These are phyloP conservation scores for Neonectria ditissima DNA, from an alignment of 2,329 filamentous ascomycete species.

Conservation along the genomic window DNA sequence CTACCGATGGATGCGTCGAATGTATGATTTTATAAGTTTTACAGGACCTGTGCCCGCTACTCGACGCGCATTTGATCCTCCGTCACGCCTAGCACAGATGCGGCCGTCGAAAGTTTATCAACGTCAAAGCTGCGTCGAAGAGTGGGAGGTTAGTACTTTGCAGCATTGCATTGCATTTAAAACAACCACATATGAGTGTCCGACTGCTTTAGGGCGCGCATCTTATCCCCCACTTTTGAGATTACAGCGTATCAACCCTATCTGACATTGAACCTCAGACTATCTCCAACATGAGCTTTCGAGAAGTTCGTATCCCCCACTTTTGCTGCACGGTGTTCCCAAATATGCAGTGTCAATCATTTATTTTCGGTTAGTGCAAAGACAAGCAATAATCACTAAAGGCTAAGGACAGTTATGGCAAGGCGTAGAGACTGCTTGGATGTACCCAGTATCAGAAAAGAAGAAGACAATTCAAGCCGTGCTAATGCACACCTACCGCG, in stretches of 20 bases:
- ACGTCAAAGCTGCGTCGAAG: not conserved
- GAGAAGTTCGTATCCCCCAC: not conserved
- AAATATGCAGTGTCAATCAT: no score
- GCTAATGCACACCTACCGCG: no score
- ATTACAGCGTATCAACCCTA: not conserved
- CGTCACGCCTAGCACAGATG: not conserved
- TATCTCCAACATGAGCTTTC: not conserved
- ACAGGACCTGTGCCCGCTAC: not conserved
- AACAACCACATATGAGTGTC: not conserved
- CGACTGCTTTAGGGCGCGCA: not conserved
- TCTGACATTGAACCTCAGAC: not conserved
- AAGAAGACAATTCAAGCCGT: no score
- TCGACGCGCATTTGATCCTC: not conserved
- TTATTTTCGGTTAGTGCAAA: no score
- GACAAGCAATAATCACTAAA: no score
- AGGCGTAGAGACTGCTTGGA: no score
- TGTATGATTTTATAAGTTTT: not conserved
- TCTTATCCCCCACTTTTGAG: not conserved
- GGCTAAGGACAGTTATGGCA: no score
- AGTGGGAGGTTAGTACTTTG: not conserved
- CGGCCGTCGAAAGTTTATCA: not conserved
- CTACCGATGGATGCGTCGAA: not conserved
- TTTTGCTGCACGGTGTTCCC: not conserved
- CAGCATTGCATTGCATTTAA: not conserved
- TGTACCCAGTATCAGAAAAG: no score